Percentiles rank a stretch among this genome's conserved stretches.
Evolutionary conservation across 2,329 filamentous ascomycete genomes (phyloP).

Genomic region (Aspergillus calidoustus): DNA sequence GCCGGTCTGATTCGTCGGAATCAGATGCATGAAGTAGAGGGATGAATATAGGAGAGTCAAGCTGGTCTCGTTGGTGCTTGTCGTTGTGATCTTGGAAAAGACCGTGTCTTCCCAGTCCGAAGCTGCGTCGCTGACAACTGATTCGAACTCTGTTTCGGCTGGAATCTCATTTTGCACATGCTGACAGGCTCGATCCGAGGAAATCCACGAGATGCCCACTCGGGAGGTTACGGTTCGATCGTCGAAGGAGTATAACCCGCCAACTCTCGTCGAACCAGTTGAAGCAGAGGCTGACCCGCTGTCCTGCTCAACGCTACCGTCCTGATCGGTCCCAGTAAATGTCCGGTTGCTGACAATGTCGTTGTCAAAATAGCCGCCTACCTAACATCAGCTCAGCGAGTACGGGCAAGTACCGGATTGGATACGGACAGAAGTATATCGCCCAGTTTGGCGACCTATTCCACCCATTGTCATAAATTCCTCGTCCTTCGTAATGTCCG

Average conservation of each 20-base stretch:
- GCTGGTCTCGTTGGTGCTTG: slow-evolving; percentile 59
- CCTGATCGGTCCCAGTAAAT: slow-evolving; percentile 33
- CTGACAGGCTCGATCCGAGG: slow-evolving; percentile 61
- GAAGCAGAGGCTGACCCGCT: slow-evolving; percentile 41
- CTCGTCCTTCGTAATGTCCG: slow-evolving; percentile 62
- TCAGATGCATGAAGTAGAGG: slow-evolving; percentile 70
- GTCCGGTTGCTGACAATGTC: slow-evolving; percentile 35
- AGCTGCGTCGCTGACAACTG: slow-evolving; percentile 54
- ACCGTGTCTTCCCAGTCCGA: slow-evolving; percentile 65
- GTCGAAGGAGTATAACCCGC: slow-evolving; percentile 59
- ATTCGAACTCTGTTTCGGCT: slow-evolving; percentile 45
- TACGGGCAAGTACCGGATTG: not conserved
- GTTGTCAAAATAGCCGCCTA: slow-evolving; percentile 65
- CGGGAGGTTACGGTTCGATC: slow-evolving; percentile 56
- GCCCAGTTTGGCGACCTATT: slow-evolving; percentile 63
- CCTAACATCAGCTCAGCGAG: not conserved
- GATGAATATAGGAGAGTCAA: slow-evolving; percentile 68
- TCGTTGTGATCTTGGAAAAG: slow-evolving; percentile 66
- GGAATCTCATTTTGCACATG: slow-evolving; percentile 64
- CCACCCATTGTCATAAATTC: slow-evolving; percentile 70
- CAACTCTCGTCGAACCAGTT: slow-evolving; percentile 51
- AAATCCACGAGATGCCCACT: slow-evolving; percentile 73
- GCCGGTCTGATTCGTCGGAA: slow-evolving; percentile 71
- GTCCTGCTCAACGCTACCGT: slow-evolving; percentile 34
- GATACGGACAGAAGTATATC: slow-evolving; percentile 34